phyloP scores from a whole-genome alignment of 345 rosid species.

The Noccaea bulbosa region DNA sequence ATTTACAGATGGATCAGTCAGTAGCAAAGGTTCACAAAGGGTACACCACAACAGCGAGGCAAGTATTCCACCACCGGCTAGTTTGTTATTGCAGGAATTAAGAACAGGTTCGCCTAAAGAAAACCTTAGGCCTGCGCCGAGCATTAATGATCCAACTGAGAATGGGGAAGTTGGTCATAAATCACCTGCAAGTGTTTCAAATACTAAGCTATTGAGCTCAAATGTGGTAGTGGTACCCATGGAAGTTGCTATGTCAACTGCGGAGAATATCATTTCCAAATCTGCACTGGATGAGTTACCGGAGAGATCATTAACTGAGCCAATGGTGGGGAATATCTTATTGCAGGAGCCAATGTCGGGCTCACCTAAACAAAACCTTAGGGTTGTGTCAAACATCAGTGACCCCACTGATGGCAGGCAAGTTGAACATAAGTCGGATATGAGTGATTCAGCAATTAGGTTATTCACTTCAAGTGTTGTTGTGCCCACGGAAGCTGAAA shows the following conservation, averaged over 20 bases:
- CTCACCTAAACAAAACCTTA: constrained; percentile 34
- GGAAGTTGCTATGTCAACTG: constrained; percentile 12
- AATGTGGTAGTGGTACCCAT: constrained; percentile 29
- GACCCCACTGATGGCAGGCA: constrained; percentile 26
- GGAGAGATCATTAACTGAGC: constrained; percentile 28
- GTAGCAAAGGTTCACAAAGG: constrained; percentile 44
- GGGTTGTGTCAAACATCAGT: constrained; percentile 23
- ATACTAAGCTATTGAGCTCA: constrained; percentile 19
- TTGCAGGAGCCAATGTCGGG: constrained; percentile 28
- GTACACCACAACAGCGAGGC: constrained; percentile 42
- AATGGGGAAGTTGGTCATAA: constrained; percentile 37
- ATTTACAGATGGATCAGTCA: constrained; percentile 43
- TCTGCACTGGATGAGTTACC: constrained; percentile 8
- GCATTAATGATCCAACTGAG: constrained; percentile 32
- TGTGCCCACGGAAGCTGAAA: constrained; percentile 38
- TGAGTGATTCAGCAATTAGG: constrained; percentile 39
- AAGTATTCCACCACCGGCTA: constrained; percentile 34
- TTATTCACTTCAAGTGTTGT: constrained; percentile 37
- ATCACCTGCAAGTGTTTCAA: constrained; percentile 24
- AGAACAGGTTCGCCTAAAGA: constrained; percentile 35
- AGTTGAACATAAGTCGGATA: constrained; percentile 29
- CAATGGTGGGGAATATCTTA: constrained; percentile 18
- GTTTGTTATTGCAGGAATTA: constrained; percentile 39
- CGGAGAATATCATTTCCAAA: constrained; percentile 24
- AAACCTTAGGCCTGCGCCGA: constrained; percentile 26